Conservation (phyloP, 2,329 filamentous ascomycete genomes). For the Sporothrix mexicana region DNA sequence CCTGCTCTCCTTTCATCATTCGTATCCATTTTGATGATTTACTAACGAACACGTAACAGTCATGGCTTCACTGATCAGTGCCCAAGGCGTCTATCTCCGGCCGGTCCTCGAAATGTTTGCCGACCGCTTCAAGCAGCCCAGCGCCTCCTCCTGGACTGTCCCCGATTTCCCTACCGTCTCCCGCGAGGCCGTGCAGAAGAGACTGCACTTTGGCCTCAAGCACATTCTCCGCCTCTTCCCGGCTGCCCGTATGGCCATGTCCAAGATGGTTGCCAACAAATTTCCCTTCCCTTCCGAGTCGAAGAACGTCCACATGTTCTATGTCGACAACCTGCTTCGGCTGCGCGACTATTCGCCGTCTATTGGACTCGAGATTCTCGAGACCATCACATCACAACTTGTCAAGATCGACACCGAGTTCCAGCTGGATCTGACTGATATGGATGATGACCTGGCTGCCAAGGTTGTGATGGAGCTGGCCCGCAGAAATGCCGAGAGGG, state of each 20-base stretch:
- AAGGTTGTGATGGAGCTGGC: slow-evolving; percentile 66
- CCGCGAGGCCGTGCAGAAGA: slow-evolving; percentile 68
- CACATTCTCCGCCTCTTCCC: slow-evolving; percentile 83
- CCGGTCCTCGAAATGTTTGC: slow-evolving; percentile 67
- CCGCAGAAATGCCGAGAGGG: slow-evolving; percentile 16
- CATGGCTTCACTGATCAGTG: slow-evolving; percentile 75
- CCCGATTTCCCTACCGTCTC: slow-evolving; percentile 64
- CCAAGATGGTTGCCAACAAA: slow-evolving; percentile 67
- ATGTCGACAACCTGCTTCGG: slow-evolving; percentile 81
- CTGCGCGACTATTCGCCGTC: slow-evolving; percentile 79
- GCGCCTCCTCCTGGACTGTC: slow-evolving; percentile 54
- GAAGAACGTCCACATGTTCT: slow-evolving; percentile 81
- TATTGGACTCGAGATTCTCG: slow-evolving; percentile 78
- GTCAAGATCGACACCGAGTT: slow-evolving; percentile 96
- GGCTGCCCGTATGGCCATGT: slow-evolving; percentile 73
- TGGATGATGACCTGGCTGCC: slow-evolving; percentile 86
- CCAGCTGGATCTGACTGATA: slow-evolving; percentile 88
- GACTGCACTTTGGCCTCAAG: slow-evolving; percentile 76
- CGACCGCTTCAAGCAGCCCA: slow-evolving; percentile 69
- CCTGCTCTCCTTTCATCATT: not conserved
- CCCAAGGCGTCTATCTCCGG: slow-evolving; percentile 72
- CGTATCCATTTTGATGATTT: no score
- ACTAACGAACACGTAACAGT: slow-evolving; percentile 56
- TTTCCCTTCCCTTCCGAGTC: slow-evolving; percentile 81
- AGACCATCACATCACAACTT: slow-evolving; percentile 81